Evolutionary conservation across 73 alveolate genomes (phyloP).

Genomic region (Vitrella brassicaformis): DNA sequence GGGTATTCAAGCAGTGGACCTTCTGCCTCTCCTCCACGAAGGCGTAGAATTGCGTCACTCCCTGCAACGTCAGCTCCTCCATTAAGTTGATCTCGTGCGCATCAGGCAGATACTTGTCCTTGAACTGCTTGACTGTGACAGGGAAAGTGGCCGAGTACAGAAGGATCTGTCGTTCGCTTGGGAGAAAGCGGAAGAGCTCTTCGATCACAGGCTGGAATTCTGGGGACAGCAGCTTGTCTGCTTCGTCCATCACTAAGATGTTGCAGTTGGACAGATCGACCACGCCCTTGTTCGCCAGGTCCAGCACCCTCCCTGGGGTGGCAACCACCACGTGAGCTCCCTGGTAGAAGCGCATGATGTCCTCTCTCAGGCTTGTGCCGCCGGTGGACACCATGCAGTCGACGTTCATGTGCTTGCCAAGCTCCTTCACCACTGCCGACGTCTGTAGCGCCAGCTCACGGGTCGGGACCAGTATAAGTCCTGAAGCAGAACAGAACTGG

Average conservation of each 20-base stretch:
- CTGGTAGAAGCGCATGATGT: slow-evolving; percentile 57
- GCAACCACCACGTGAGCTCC: slow-evolving; percentile 28
- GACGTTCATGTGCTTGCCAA: slow-evolving; percentile 69
- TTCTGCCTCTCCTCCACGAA: slow-evolving; percentile 75
- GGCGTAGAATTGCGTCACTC: slow-evolving; percentile 91
- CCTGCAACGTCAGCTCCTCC: slow-evolving; percentile 92
- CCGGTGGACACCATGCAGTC: slow-evolving; percentile 96
- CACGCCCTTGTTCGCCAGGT: slow-evolving; percentile 59
- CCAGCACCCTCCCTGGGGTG: slow-evolving; percentile 68
- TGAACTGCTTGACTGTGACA: slow-evolving; percentile 72
- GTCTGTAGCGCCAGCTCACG: slow-evolving; percentile 86
- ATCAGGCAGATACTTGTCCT: slow-evolving; percentile 66
- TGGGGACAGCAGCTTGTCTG: slow-evolving; percentile 86
- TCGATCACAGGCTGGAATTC: slow-evolving; percentile 78
- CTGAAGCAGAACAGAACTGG: too few species aligned
- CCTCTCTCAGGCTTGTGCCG: slow-evolving; percentile 91
- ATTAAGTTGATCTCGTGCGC: slow-evolving; percentile 78
- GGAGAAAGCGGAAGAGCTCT: slow-evolving; percentile 62
- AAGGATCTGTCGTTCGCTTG: slow-evolving; percentile 74
- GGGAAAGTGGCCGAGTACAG: slow-evolving; percentile 96
- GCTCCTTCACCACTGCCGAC: slow-evolving; percentile 64
- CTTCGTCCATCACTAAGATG: slow-evolving; percentile 81
- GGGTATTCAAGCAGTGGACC: slow-evolving; percentile 70
- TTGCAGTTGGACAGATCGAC: slow-evolving; percentile 11
- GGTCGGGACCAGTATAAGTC: slow-evolving; percentile 78